These are phyloP conservation scores for Inonotus hispidus DNA, from an alignment of 1,284 basidiomycete genomes.

Conservation along the genomic window DNA sequence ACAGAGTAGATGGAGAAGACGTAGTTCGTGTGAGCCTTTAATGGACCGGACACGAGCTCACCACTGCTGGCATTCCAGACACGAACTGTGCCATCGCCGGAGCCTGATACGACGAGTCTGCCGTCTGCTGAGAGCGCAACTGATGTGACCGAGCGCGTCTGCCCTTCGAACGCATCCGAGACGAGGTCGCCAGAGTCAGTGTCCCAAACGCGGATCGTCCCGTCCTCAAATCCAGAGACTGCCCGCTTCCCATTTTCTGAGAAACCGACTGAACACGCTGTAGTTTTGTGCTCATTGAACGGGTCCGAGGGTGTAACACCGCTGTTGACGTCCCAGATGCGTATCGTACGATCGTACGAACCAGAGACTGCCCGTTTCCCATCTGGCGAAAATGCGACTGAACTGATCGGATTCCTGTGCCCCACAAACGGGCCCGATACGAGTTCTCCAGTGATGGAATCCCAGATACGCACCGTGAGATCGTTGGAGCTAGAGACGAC, in stretches of 20 bases:
- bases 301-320: background rate
- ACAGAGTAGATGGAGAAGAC: too few species aligned
- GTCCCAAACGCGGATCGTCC: background rate
- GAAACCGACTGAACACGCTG: background rate
- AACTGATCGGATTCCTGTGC: background rate
- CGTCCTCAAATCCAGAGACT: background rate
- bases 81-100: constrained; percentile 35
- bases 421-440: background rate
- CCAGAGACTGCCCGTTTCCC: background rate
- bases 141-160: background rate
- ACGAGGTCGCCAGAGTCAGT: background rate
- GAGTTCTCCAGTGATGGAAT: background rate
- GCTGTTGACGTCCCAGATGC: background rate
- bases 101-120: constrained; percentile 52
- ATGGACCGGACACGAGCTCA: background rate
- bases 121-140: constrained; percentile 20
- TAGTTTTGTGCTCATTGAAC: background rate
- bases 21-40: background rate
- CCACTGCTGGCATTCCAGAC: constrained; percentile 3
- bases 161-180: constrained; percentile 3
- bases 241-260: background rate
- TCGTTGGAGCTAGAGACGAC: background rate
- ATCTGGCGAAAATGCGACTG: background rate
- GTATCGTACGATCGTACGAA: background rate
- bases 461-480: background rate